A percentile compares a stretch with the other conserved stretches of the same genome.
Evolutionary conservation across 768 basidiomycete genomes (phyloP).

Genomic region (Polyporus arcularius): DNA sequence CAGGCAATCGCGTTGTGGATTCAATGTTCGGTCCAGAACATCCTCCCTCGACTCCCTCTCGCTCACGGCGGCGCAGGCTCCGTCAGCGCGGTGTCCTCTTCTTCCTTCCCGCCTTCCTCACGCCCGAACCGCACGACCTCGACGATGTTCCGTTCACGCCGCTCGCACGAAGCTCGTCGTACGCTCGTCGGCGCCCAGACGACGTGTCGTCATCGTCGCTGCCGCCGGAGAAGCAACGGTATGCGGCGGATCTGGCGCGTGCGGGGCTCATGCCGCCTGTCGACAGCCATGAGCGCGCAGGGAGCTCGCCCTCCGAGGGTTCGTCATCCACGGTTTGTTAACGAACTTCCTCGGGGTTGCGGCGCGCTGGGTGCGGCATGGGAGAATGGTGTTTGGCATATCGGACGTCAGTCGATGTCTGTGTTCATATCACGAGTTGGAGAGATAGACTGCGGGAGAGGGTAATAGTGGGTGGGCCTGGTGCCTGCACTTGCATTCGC

Average conservation of each 20-base stretch:
- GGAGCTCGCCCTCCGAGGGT: conserved; percentile 13
- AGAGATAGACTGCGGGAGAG: background rate
- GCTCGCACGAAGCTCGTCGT: conserved; percentile 27
- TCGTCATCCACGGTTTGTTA: conserved; percentile 14
- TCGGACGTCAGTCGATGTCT: background rate
- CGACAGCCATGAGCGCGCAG: conserved; percentile 10
- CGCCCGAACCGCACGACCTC: conserved; percentile 42
- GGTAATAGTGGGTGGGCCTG: background rate
- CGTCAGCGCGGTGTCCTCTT: conserved; percentile 67
- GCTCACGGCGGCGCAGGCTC: conserved; percentile 42
- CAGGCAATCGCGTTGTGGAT: conserved; percentile 58
- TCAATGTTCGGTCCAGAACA: conserved; percentile 44
- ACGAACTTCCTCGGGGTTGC: background rate
- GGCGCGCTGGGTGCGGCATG: conserved; percentile 5
- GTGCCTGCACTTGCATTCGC: background rate
- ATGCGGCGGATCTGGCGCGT: conserved; percentile 38
- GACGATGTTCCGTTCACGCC: conserved; percentile 14
- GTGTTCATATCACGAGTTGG: background rate
- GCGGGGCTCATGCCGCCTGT: conserved; percentile 24
- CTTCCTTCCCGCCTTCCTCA: conserved; percentile 82
- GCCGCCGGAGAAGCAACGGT: conserved; percentile 50
- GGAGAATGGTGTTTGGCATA: background rate
- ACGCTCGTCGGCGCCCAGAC: conserved; percentile 19
- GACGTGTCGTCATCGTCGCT: conserved; percentile 7
- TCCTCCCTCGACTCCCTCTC: conserved; percentile 48